Conservation (phyloP, 495 filamentous ascomycete genomes). For the Hyaloscypha variabilis region DNA sequence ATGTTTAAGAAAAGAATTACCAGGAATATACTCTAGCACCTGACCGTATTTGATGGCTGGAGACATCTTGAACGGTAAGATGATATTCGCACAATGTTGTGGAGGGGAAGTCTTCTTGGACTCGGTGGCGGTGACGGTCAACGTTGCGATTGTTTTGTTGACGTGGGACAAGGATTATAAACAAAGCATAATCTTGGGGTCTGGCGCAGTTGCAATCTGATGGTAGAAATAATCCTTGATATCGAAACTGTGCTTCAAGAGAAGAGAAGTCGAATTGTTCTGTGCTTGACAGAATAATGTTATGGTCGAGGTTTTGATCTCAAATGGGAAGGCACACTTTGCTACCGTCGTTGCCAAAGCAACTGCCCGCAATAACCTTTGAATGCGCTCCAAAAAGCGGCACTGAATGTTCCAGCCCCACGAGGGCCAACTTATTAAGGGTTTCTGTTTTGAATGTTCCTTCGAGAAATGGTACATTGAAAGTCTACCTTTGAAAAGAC, state of each 20-base stretch:
- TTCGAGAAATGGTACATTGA: too few relatives aligned
- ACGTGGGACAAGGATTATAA: conserved; percentile 8
- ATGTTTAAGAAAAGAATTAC: conserved; percentile 35
- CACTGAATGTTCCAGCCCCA: too few relatives aligned
- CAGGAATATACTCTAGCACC: conserved; percentile 61
- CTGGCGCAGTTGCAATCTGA: background rate
- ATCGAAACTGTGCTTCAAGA: conserved; percentile 6
- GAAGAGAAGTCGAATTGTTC: conserved; percentile 14
- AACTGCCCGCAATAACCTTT: too few relatives aligned
- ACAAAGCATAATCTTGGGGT: conserved; percentile 21
- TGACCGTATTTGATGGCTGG: conserved; percentile 45
- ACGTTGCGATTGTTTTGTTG: conserved; percentile 19
- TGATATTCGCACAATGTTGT: background rate
- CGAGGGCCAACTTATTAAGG: too few relatives aligned
- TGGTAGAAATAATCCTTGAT: conserved; percentile 19
- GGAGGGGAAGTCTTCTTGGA: background rate
- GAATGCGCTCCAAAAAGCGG: too few relatives aligned
- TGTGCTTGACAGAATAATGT: conserved; percentile 22
- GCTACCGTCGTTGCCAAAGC: too few relatives aligned
- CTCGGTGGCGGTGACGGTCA: conserved; percentile 9
- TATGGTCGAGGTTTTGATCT: conserved; percentile 15
- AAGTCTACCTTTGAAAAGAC: too few relatives aligned
- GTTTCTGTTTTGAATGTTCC: too few relatives aligned
- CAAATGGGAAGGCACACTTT: too few relatives aligned
- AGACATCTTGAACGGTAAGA: conserved; percentile 35